Evolutionary conservation across 129 eudicot genomes (phyloP), one percentile per base, ranked within the genome.

Genomic region (Lactuca sativa): DNA sequence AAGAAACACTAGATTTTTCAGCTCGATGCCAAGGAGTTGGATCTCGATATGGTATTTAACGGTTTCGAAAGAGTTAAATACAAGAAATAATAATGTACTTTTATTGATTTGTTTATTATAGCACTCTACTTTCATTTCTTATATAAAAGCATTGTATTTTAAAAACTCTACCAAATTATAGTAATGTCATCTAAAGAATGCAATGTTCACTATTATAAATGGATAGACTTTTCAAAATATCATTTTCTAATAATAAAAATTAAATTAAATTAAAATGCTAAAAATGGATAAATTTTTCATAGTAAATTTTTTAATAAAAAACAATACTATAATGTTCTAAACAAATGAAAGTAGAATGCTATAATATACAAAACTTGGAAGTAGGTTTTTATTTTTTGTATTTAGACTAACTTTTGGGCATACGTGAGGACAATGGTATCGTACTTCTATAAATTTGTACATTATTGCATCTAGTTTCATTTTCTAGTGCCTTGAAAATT

Each of bases 11-110:
- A 4, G 95, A 82, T 72, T 93, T 89, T 68, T 85, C 98, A 4
- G 95, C 97, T 6, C 83, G 98, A 56, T 89, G 89, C 56, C 97
- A 86, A 37, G 98, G 98, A 33, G 88, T 84, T 73, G 96, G 97
- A 38, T 69, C 85, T 21, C 78, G 92, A 75, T 87, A 85, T 55
- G 96, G 98, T 93, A 86, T 67, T 59, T 47, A 21, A 74, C 47
- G 12, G 18, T 59, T 62, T 62, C 5, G 1, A 43, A 48, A 4
- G 9, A 7, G 41, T 0, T 15, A 47, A 65, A 65, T 7, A 1
- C 3, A 43, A 12, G n/a, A 34, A 60, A 6, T 13, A 34, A n/a
- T 6, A 34, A 61, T 25, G 4, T 17, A 36, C 3, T 1, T 36
- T 34, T 0, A 34, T 25, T 13, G 1, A 13, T 36, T 5, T 61